phyloP scores from a whole-genome alignment of 257 asterid species.

The Vinca minor region DNA sequence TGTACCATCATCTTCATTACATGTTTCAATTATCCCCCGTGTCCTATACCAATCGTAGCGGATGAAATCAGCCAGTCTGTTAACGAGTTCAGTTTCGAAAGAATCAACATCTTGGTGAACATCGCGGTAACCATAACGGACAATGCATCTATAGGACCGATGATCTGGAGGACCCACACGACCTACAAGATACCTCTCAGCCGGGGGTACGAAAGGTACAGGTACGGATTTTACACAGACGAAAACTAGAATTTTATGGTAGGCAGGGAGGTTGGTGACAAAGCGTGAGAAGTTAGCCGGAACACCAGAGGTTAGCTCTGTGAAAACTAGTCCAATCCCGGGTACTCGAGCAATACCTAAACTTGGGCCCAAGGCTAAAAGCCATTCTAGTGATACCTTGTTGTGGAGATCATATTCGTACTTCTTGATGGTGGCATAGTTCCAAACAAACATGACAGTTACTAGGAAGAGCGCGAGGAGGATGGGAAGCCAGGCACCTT shows the following conservation, averaged over 20 bases:
- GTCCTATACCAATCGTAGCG: constrained; percentile 59
- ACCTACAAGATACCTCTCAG: constrained; percentile 78
- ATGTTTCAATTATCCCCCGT: constrained; percentile 20
- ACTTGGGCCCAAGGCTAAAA: constrained; percentile 88
- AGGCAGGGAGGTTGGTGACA: constrained; percentile 92
- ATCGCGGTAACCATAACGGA: constrained; percentile 84
- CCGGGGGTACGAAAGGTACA: constrained; percentile 79
- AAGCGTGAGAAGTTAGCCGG: constrained; percentile 95
- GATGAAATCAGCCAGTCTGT: constrained; percentile 58
- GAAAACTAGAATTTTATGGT: constrained; percentile 76
- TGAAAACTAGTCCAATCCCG: constrained; percentile 81
- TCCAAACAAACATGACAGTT: constrained; percentile 94
- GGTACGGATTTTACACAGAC: constrained; percentile 87
- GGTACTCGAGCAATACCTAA: constrained; percentile 92
- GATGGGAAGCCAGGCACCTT: constrained; percentile 98
- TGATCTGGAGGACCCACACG: constrained; percentile 89
- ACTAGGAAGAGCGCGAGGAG: constrained; percentile 89
- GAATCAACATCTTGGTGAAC: constrained; percentile 93
- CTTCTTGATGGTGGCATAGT: constrained; percentile 71
- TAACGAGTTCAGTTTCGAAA: constrained; percentile 61
- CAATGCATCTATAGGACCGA: constrained; percentile 86
- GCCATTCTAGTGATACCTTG: constrained; percentile 88
- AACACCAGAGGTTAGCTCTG: constrained; percentile 86
- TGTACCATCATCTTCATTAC: constrained; percentile 38
- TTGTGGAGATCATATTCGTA: constrained; percentile 91